These are phyloP conservation scores for Sphagnum contortum DNA, from an alignment of 225 moss, liverwort and hornwort genomes.

Conservation along the genomic window DNA sequence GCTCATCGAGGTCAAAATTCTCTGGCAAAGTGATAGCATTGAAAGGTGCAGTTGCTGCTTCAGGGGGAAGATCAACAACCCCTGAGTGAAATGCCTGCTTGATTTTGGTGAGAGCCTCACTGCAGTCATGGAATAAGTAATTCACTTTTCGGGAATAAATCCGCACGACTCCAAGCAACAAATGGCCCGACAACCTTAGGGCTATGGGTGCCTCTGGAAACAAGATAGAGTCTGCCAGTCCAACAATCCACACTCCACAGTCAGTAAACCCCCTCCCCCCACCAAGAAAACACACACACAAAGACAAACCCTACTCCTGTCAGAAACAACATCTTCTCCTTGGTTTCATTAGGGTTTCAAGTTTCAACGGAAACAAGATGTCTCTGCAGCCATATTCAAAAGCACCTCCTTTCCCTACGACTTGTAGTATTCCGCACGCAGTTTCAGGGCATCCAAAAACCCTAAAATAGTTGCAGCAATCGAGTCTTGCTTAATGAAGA, in stretches of 20 bases:
- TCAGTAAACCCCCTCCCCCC: too few relatives aligned
- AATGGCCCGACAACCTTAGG: conserved; percentile 84
- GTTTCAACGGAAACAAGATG: too few relatives aligned
- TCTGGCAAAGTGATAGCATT: conserved; percentile 96
- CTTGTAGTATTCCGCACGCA: too few relatives aligned
- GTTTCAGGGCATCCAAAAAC: neutral
- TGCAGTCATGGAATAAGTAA: conserved; percentile 98
- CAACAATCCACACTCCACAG: neutral
- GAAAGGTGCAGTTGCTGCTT: conserved; percentile 88
- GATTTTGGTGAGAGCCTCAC: conserved; percentile 92
- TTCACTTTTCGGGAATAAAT: conserved; percentile 99
- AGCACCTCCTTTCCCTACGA: too few relatives aligned
- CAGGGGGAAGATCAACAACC: conserved; percentile 96
- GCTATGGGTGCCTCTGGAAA: conserved; percentile 99
- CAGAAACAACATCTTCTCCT: too few relatives aligned
- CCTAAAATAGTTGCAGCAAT: neutral
- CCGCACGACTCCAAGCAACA: conserved; percentile 89
- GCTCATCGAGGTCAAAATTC: conserved; percentile 93
- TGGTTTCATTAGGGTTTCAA: too few relatives aligned
- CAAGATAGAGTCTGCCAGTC: conserved; percentile 79
- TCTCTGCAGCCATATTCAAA: too few relatives aligned
- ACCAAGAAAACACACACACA: too few relatives aligned
- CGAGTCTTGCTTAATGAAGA: neutral
- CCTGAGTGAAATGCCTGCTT: conserved; percentile 96
- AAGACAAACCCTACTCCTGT: too few relatives aligned